phyloP scores from a whole-genome alignment of 208 protist species.

The Acanthamoeba culbertsoni region DNA sequence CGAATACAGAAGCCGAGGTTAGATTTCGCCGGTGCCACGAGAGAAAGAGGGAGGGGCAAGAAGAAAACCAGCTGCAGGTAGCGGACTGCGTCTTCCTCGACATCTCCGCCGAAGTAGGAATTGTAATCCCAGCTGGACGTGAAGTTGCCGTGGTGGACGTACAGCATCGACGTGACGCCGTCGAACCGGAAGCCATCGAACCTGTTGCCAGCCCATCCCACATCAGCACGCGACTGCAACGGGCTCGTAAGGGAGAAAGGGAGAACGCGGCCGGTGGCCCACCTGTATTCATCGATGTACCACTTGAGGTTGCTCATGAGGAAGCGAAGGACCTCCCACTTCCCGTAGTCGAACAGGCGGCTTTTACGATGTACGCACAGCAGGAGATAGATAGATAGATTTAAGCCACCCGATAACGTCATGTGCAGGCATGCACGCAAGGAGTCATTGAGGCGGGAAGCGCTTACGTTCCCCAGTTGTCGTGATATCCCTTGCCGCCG shows the following conservation, averaged over 20 bases:
- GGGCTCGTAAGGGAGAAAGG: neutral
- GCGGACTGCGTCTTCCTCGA: constrained; percentile 84
- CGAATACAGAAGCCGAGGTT: neutral
- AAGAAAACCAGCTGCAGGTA: constrained; percentile 82
- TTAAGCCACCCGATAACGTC: no score
- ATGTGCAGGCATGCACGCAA: neutral
- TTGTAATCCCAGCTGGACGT: constrained; percentile 72
- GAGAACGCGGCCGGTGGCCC: neutral
- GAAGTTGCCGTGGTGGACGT: constrained; percentile 86
- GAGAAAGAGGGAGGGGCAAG: neutral
- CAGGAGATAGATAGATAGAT: neutral
- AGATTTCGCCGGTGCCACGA: neutral
- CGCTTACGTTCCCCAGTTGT: constrained; percentile 33
- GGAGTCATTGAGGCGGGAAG: neutral
- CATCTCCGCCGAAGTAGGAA: constrained; percentile 85
- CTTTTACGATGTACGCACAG: neutral
- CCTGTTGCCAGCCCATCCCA: constrained; percentile 74
- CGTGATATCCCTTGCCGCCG: constrained; percentile 65
- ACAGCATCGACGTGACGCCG: constrained; percentile 92
- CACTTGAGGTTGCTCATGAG: constrained; percentile 86
- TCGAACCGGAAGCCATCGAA: constrained; percentile 95
- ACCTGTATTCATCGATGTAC: constrained; percentile 70
- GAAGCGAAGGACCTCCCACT: constrained; percentile 87
- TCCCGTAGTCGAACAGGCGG: constrained; percentile 89
- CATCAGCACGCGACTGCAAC: constrained; percentile 59